These are phyloP conservation scores for Pestalotiopsis sp. DNA, from an alignment of 2,329 filamentous ascomycete genomes.

Conservation along the genomic window DNA sequence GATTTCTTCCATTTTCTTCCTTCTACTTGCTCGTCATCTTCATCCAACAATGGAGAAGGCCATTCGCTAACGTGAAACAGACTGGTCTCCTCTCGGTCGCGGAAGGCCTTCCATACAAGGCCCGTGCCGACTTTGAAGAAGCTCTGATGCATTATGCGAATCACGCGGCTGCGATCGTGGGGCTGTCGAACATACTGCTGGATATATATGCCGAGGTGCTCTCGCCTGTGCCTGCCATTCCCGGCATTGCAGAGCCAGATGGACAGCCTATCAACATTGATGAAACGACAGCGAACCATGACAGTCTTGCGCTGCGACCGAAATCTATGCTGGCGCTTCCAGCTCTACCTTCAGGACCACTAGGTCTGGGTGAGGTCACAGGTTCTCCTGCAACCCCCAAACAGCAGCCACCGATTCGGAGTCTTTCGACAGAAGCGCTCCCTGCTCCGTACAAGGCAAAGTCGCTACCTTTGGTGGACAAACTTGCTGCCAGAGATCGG, in stretches of 20 bases:
- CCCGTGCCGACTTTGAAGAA: slow-evolving; percentile 77
- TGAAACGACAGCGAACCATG: background rate
- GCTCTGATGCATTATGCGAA: slow-evolving; percentile 78
- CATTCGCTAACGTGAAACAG: slow-evolving; percentile 42
- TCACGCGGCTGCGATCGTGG: slow-evolving; percentile 78
- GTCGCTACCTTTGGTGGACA: slow-evolving; percentile 71
- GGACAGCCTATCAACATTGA: slow-evolving; percentile 23
- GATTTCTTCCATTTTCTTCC: background rate
- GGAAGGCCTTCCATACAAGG: slow-evolving; percentile 63
- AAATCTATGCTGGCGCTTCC: slow-evolving; percentile 10
- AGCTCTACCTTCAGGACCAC: slow-evolving; percentile 42
- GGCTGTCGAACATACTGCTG: slow-evolving; percentile 80
- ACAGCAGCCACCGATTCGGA: slow-evolving; percentile 15
- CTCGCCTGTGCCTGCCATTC: slow-evolving; percentile 57
- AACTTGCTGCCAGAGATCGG: slow-evolving; percentile 85
- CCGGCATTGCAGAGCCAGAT: slow-evolving; percentile 38
- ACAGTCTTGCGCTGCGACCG: slow-evolving; percentile 10
- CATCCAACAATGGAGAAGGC: background rate
- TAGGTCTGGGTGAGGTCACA: slow-evolving; percentile 41
- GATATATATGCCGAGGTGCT: slow-evolving; percentile 77
- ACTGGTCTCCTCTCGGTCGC: slow-evolving; percentile 67
- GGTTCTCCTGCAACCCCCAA: slow-evolving; percentile 14
- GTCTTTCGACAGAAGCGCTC: slow-evolving; percentile 38
- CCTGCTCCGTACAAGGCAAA: slow-evolving; percentile 55
- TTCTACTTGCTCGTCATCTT: background rate